Base-by-base conservation (phyloP, 257 asterid species). In the Knoxia roxburghii region DNA sequence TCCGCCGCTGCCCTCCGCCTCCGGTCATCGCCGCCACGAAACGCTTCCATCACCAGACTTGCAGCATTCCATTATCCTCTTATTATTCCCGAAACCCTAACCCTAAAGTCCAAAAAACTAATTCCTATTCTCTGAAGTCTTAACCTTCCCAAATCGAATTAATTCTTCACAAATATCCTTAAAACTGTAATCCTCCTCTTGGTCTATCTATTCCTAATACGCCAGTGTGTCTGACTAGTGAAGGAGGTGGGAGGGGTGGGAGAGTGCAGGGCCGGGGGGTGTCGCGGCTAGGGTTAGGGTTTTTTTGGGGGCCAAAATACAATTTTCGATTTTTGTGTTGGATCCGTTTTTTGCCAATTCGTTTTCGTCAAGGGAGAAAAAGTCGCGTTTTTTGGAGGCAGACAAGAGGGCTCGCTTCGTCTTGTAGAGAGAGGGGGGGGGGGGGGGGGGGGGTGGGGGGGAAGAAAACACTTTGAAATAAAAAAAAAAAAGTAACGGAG, bases 241-340 rank as follows among this genome's bases (percentile, higher is more conserved):
- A 20, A 53, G 13, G 64, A 18, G 54, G 45, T 51, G 15, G 45
- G 20, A 14, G 53, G 20, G 17, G 35, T 5, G 3, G 23, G 2
- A 20, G 23, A 10, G 58, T 33, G 68, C 17, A 72, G 67, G 32
- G 33, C 18, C 20, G 63, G 41, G 54, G 70, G 64, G 40, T 72
- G 55, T 56, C 76, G 92, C 86, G 93, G 89, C 90, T 83, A 83
- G 95, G 90, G 86, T 82, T 89, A 85, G 94, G 95, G 92, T 82
- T 87, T 84, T 76, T 30, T 78, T 81, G 76, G 91, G 86, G 80
- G 74, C 82, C 75, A 73, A 79, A 75, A 67, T 56, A 45, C 30
- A 75, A 61, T 72, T 70, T 79, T 64, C 75, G 72, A 51, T 71
- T 54, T 68, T 72, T 23, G 77, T 79, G 23, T 39, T 71, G 82